These are phyloP conservation scores for Beauveria sp. DNA, from an alignment of 2,329 filamentous ascomycete species.

Conservation along the genomic window DNA sequence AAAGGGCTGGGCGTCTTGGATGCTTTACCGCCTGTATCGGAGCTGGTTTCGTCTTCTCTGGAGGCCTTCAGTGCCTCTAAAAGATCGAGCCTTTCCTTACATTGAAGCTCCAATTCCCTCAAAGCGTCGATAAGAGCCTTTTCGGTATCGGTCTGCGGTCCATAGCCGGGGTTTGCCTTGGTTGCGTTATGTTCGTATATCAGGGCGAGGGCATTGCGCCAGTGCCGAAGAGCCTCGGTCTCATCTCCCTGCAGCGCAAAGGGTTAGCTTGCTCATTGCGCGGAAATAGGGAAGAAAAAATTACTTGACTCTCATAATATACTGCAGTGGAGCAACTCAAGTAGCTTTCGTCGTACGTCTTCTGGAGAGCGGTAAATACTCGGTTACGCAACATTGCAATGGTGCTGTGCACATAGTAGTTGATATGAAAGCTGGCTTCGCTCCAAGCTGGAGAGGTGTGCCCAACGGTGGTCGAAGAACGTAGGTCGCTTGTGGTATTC, in stretches of 20 bases:
- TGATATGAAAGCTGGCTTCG: slow-evolving; percentile 6
- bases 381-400: slow-evolving; percentile 46
- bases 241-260: slow-evolving; percentile 65
- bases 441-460: background rate
- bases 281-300: slow-evolving; percentile 7
- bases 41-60: slow-evolving; percentile 32
- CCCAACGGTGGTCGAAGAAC: background rate
- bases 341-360: slow-evolving; percentile 96
- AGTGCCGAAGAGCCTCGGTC: slow-evolving; percentile 80
- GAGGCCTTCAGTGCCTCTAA: slow-evolving; percentile 71
- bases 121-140: slow-evolving; percentile 74
- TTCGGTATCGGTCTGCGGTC: slow-evolving; percentile 73
- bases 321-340: slow-evolving; percentile 90
- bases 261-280: background rate
- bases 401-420: slow-evolving; percentile 21
- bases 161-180: slow-evolving; percentile 60
- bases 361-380: slow-evolving; percentile 70
- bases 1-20: slow-evolving; percentile 19
- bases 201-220: slow-evolving; percentile 79
- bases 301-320: slow-evolving; percentile 88
- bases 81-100: slow-evolving; percentile 85
- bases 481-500: background rate
- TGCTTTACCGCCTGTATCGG: slow-evolving; percentile 10
- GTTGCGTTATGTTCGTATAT: slow-evolving; percentile 82
- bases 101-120: slow-evolving; percentile 77